Evolutionary conservation across 805 yeast species (phyloP).

Genomic region (Sugiyamaella americana): DNA sequence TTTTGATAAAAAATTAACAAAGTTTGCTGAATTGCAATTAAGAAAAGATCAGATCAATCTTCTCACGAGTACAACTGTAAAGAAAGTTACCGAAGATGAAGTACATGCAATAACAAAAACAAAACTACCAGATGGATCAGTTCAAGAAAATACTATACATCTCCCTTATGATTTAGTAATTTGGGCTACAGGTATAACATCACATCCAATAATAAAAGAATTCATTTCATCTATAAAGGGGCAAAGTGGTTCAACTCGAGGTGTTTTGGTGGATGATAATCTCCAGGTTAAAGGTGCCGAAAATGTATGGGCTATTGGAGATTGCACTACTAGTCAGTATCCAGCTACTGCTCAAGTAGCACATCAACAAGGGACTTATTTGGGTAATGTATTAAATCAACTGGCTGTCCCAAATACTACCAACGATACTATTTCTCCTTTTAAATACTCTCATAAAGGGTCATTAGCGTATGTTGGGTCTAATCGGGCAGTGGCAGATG

Average conservation of each 20-base stretch:
- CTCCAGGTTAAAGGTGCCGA: slow-evolving; percentile 64
- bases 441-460: slow-evolving; percentile 58
- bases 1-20: slow-evolving; percentile 57
- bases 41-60: slow-evolving; percentile 57
- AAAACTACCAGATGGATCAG: slow-evolving; percentile 40
- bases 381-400: slow-evolving; percentile 53
- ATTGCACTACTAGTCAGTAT: slow-evolving; percentile 59
- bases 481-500: slow-evolving; percentile 90
- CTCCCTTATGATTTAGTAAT: slow-evolving; percentile 62
- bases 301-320: slow-evolving; percentile 68
- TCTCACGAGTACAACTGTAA: slow-evolving; percentile 57
- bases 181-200: slow-evolving; percentile 75
- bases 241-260: slow-evolving; percentile 62
- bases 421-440: slow-evolving; percentile 49
- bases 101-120: slow-evolving; percentile 40
- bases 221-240: slow-evolving; percentile 55
- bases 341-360: slow-evolving; percentile 77
- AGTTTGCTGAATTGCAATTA: slow-evolving; percentile 59
- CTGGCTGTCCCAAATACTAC: slow-evolving; percentile 53
- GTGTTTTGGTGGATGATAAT: slow-evolving; percentile 70
- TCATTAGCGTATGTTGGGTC: slow-evolving; percentile 67
- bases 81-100: slow-evolving; percentile 47
- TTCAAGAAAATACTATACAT: slow-evolving; percentile 35
- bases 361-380: slow-evolving; percentile 60
- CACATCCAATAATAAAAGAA: slow-evolving; percentile 53